A percentile compares a stretch with the other conserved stretches of the same genome.
phyloP scores from a whole-genome alignment of 2,329 filamentous ascomycete species.

The Epichloe aotearoae region DNA sequence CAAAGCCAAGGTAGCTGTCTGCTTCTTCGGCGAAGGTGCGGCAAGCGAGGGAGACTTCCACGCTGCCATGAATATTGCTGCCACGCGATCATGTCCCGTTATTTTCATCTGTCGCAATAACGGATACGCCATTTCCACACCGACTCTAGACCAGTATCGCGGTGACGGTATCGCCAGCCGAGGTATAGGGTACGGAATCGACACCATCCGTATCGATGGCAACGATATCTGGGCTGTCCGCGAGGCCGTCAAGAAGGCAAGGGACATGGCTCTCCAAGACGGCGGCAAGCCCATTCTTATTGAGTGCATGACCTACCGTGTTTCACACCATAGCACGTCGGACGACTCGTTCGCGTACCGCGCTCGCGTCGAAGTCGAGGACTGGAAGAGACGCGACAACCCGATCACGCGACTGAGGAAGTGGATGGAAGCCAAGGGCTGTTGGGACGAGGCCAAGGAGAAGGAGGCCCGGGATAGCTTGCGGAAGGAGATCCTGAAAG shows the following conservation, averaged over 20 bases:
- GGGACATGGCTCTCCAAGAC: constrained; percentile 63
- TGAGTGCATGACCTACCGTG: constrained; percentile 96
- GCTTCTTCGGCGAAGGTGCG: constrained; percentile 85
- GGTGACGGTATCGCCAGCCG: constrained; percentile 83
- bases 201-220: constrained; percentile 85
- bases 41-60: constrained; percentile 89
- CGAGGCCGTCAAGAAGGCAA: constrained; percentile 64
- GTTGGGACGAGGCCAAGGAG: constrained; percentile 81
- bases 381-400: constrained; percentile 87
- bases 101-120: constrained; percentile 91
- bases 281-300: constrained; percentile 77
- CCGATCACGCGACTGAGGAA: constrained; percentile 75
- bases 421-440: constrained; percentile 71
- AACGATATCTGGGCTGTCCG: constrained; percentile 86
- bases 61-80: constrained; percentile 79
- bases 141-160: constrained; percentile 80
- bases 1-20: constrained; percentile 57
- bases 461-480: constrained; percentile 52
- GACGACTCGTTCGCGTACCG: constrained; percentile 97
- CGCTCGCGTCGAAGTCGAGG: constrained; percentile 83
- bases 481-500: constrained; percentile 65
- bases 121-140: constrained; percentile 81
- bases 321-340: constrained; percentile 90
- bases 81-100: constrained; percentile 74
- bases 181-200: constrained; percentile 84